Conservation (phyloP, 345 rosid species). For the Sapria himalayana region DNA sequence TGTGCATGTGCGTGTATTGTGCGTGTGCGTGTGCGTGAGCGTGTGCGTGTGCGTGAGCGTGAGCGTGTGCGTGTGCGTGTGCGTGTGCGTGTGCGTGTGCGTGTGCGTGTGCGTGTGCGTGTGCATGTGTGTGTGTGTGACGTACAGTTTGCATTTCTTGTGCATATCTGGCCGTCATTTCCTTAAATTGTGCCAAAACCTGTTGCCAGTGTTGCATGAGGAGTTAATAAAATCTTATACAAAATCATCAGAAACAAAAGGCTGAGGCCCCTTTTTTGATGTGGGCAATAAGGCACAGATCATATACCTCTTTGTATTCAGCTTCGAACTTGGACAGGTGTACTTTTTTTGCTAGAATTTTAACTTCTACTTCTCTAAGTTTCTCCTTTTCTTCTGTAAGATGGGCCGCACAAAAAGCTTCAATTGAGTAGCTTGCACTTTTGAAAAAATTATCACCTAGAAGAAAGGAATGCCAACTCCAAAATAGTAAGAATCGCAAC, state of each 20-base stretch:
- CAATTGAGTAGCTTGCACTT: slow-evolving; percentile 69
- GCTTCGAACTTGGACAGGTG: slow-evolving; percentile 80
- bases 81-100: too few species aligned
- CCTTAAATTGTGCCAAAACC: slow-evolving; percentile 73
- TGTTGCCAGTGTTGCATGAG: slow-evolving; percentile 17
- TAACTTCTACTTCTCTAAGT: slow-evolving; percentile 76
- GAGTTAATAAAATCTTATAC: too few species aligned
- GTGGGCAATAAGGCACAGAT: too few species aligned
- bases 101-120: neutral
- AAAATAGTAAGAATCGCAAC: too few species aligned
- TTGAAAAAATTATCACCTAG: slow-evolving; percentile 93
- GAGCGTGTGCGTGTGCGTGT: too few species aligned
- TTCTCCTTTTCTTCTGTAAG: slow-evolving; percentile 53
- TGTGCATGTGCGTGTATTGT: slow-evolving; percentile 3
- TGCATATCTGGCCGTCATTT: slow-evolving; percentile 81
- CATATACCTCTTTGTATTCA: slow-evolving; percentile 82
- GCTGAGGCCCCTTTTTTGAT: too few species aligned
- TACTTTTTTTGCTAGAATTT: slow-evolving; percentile 61
- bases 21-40: slow-evolving; percentile 3
- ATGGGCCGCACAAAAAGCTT: slow-evolving; percentile 67
- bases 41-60: too few species aligned
- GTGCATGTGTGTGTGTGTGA: slow-evolving; percentile 6
- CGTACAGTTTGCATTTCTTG: slow-evolving; percentile 88
- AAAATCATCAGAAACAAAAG: slow-evolving; percentile 5
- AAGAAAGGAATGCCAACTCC: too few species aligned